Percentiles rank a stretch among this genome's conserved stretches.
Conservation (phyloP, 306 rosid genomes). For the Cucurbita pepo region DNA sequence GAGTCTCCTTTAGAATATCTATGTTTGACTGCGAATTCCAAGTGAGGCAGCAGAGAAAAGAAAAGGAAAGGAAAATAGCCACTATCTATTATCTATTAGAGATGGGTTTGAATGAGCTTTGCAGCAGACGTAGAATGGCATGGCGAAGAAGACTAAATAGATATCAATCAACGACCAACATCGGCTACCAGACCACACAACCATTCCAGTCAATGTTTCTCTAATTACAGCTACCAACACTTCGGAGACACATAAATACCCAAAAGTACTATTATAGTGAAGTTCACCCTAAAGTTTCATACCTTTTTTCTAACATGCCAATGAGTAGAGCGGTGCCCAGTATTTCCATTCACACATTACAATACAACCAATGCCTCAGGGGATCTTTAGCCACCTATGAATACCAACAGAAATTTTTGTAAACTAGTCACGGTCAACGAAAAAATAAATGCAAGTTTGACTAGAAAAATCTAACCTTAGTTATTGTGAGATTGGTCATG, state of each 20-base stretch:
- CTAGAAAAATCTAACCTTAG: constrained; percentile 28
- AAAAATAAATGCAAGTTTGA: neutral
- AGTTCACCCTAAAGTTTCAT: neutral
- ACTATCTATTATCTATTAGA: neutral
- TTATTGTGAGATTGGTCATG: constrained; percentile 78
- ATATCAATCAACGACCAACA: neutral
- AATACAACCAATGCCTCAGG: neutral
- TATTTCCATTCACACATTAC: neutral
- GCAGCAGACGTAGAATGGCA: neutral
- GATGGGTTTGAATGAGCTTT: neutral
- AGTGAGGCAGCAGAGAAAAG: neutral
- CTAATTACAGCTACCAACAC: neutral
- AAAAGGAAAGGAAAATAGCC: neutral
- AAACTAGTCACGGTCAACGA: neutral
- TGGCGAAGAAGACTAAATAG: neutral
- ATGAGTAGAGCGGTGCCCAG: neutral
- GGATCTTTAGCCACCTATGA: constrained; percentile 2
- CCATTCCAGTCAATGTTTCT: neutral
- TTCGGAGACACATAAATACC: neutral
- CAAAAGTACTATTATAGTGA: neutral
- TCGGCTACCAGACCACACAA: neutral
- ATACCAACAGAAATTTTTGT: neutral
- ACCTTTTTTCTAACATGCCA: neutral
- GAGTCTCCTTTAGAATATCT: neutral
- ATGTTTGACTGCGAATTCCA: neutral